Evolutionary conservation across 1,284 basidiomycete species (phyloP), one percentile per base, ranked within the genome.

Genomic region (Naganishia albida): DNA sequence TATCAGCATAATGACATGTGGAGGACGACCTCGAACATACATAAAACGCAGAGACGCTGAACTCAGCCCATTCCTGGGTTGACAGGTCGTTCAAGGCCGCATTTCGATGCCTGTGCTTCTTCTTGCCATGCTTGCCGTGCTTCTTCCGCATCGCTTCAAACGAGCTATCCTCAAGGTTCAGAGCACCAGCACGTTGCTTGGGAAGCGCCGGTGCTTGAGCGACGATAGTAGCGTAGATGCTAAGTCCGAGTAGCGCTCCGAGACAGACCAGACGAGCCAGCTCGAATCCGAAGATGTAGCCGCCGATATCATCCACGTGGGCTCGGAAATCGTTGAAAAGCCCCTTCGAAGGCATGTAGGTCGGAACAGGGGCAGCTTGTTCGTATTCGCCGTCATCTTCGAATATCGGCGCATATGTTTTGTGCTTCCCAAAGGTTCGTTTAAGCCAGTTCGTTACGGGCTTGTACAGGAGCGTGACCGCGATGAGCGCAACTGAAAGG

Each of bases 31-130:
- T 7, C 15, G 34, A 8, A 71, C 78, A 70, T 69, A 79, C 77
- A 65, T 78, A 80, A 68, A 78, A 79, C 12, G 69, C 68, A 30
- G 71, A 73, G 3, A 72, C 73, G 28, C 77, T 77, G 63, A 78
- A 76, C 69, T 80, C 78, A 65, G 73, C 74, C 73, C 73, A 74
- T 69, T 80, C 78, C 64, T 77, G 67, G 20, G 69, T 72, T 0
- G 77, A 75, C 57, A 76, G 78, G 50, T 77, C 57, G 42, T 74
- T 71, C 51, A 54, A 42, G 55, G 71, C 71, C 0, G 62, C 30
- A 46, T 72, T 72, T 10, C 10, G 4, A 43, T 73, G 65, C 18
- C 65, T 69, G 69, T 76, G 71, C 63, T 74, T 73, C 57, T 75
- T 73, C 59, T 73, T 71, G 63, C 73, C 73, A n/a, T 70, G 64